Percentiles rank a stretch among this genome's conserved stretches.
phyloP scores from a whole-genome alignment of 2,329 filamentous ascomycete species.

The Pezicula carpinea region DNA sequence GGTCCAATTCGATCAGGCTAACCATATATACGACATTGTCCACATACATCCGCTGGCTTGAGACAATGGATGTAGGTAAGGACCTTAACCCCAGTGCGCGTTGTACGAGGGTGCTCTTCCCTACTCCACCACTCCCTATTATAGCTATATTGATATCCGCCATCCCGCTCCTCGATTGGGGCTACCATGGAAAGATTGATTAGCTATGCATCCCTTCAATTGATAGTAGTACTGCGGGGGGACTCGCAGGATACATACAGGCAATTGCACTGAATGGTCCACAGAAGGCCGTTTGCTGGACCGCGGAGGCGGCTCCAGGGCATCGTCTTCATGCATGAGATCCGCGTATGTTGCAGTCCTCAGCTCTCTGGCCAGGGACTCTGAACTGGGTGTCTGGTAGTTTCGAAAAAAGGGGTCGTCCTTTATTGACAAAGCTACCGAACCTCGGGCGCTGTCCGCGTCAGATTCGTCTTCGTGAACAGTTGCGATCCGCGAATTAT shows the following conservation, averaged over 20 bases:
- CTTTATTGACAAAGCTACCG: conserved; percentile 44
- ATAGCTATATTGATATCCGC: conserved; percentile 61
- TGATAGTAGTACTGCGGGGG: neutral
- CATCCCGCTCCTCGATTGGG: conserved; percentile 26
- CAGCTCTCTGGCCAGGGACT: conserved; percentile 28
- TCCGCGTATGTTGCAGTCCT: conserved; percentile 21
- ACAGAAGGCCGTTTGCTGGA: conserved; percentile 11
- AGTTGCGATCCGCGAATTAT: conserved; percentile 5
- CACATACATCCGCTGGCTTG: conserved; percentile 52
- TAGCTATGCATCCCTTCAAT: conserved; percentile 7
- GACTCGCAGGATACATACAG: conserved; percentile 15
- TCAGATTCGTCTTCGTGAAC: conserved; percentile 15
- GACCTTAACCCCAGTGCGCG: conserved; percentile 52
- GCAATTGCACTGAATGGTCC: conserved; percentile 19
- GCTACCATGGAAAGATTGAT: conserved; percentile 14
- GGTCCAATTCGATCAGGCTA: conserved; percentile 60
- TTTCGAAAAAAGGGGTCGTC: conserved; percentile 52
- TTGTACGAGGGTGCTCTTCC: conserved; percentile 66
- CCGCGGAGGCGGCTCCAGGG: conserved; percentile 9
- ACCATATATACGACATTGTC: conserved; percentile 55
- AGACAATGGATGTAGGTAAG: conserved; percentile 48
- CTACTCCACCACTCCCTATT: conserved; percentile 61
- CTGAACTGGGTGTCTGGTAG: conserved; percentile 34
- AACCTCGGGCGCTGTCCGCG: conserved; percentile 36
- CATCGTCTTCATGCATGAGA: conserved; percentile 12